Percentiles rank a stretch among this genome's conserved stretches.
phyloP scores from a whole-genome alignment of 2,329 filamentous ascomycete genomes.

The Colletotrichum theobromicola region DNA sequence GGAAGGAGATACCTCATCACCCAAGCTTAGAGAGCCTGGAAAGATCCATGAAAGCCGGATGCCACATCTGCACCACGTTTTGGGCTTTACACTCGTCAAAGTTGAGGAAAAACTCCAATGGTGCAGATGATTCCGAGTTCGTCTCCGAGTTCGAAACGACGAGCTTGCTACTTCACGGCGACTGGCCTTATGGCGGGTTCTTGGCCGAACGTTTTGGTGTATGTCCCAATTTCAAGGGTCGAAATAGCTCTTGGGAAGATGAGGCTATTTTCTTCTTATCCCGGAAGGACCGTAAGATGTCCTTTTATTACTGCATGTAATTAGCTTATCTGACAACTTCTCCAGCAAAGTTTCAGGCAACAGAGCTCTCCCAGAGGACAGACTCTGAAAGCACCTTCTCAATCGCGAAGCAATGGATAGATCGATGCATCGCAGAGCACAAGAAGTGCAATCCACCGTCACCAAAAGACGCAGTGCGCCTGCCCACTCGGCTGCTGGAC shows the following conservation, averaged over 20 bases:
- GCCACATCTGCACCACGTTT: background rate
- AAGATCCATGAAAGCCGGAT: background rate
- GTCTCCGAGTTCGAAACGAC: background rate
- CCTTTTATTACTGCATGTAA: background rate
- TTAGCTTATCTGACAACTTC: background rate
- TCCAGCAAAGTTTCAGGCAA: background rate
- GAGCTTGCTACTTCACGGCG: background rate
- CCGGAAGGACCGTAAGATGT: background rate
- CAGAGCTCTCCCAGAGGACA: background rate
- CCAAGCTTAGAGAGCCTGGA: background rate
- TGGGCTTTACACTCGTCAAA: background rate
- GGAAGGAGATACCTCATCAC: background rate
- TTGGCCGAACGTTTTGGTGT: background rate
- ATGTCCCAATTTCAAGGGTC: background rate
- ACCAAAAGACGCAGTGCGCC: background rate
- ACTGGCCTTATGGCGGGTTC: background rate
- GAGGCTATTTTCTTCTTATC: background rate
- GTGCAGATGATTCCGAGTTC: background rate
- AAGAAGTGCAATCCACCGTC: rapidly evolving
- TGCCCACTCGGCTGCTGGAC: background rate
- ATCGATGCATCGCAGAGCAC: background rate
- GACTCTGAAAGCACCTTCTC: background rate
- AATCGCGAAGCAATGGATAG: background rate
- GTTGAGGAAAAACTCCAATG: background rate
- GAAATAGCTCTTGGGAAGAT: background rate